These are phyloP conservation scores for Shiraia bambusicola DNA, from an alignment of 2,329 filamentous ascomycete species.

Conservation along the genomic window DNA sequence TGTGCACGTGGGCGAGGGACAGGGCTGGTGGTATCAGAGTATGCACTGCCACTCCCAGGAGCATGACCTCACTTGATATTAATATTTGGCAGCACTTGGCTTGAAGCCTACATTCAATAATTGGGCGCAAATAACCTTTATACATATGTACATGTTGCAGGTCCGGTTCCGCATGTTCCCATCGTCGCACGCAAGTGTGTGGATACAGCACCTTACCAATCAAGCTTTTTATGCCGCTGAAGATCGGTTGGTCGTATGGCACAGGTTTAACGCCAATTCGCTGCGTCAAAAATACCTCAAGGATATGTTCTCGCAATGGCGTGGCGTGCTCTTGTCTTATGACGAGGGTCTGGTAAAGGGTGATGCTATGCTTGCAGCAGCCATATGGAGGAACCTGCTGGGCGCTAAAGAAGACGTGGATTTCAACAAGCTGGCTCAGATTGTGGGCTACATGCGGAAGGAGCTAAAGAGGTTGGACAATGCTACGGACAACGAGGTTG, in stretches of 20 bases:
- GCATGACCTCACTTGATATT: slow-evolving; percentile 5
- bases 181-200: slow-evolving; percentile 66
- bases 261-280: slow-evolving; percentile 61
- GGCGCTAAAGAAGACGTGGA: slow-evolving; percentile 69
- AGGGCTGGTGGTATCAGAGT: slow-evolving; percentile 83
- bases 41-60: slow-evolving; percentile 29
- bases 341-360: slow-evolving; percentile 78
- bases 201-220: slow-evolving; percentile 89
- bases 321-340: slow-evolving; percentile 79
- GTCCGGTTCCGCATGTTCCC: slow-evolving; percentile 80
- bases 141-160: slow-evolving; percentile 91
- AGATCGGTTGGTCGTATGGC: slow-evolving; percentile 77
- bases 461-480: slow-evolving; percentile 57
- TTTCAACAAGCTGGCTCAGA: slow-evolving; percentile 59
- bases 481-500: slow-evolving; percentile 55
- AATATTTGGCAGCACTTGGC: slow-evolving; percentile 63
- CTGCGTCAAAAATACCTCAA: slow-evolving; percentile 68
- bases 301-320: slow-evolving; percentile 91
- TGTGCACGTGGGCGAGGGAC: slow-evolving; percentile 76
- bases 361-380: slow-evolving; percentile 75
- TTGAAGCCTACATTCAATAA: slow-evolving; percentile 87
- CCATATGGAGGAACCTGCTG: slow-evolving; percentile 92
- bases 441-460: slow-evolving; percentile 65
- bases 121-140: slow-evolving; percentile 94
- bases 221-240: slow-evolving; percentile 93